Conservation (phyloP, 1,139 yeast species). For the Sugiyamaella novakii region DNA sequence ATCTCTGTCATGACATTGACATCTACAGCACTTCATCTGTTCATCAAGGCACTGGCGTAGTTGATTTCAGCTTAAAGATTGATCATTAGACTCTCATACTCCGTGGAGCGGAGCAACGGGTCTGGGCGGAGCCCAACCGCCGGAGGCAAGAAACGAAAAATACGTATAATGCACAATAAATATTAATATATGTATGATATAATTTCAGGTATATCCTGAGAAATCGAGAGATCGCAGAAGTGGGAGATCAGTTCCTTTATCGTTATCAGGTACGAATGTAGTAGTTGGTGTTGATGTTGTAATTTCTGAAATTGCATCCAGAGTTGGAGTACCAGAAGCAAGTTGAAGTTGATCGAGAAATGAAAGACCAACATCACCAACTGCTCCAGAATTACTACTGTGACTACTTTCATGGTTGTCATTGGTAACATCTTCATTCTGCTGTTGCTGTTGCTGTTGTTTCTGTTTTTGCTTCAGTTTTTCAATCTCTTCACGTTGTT, state of each 20-base stretch:
- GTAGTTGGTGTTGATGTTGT: slow-evolving; percentile 11
- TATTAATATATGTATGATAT: slow-evolving; percentile 6
- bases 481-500: slow-evolving; percentile 24
- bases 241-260: slow-evolving; percentile 20
- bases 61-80: slow-evolving; percentile 85
- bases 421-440: slow-evolving; percentile 24
- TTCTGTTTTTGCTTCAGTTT: slow-evolving; percentile 4
- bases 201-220: slow-evolving; percentile 10
- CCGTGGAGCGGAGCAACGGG: too few species aligned
- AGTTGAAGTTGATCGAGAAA: slow-evolving; percentile 35
- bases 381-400: slow-evolving; percentile 4
- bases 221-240: slow-evolving; percentile 13
- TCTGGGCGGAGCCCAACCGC: too few species aligned
- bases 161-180: slow-evolving; percentile 15
- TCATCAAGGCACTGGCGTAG: slow-evolving; percentile 82
- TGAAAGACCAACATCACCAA: slow-evolving; percentile 29
- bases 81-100: slow-evolving; percentile 40
- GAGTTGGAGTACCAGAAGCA: slow-evolving; percentile 17
- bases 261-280: slow-evolving; percentile 17
- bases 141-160: too few species aligned
- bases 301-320: slow-evolving; percentile 17
- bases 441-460: slow-evolving; percentile 15
- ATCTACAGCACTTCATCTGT: slow-evolving; percentile 91
- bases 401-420: slow-evolving; percentile 31
- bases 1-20: slow-evolving; percentile 78